phyloP scores from a whole-genome alignment of 352 stramenopile species.

The Phytophthora hibernalis region DNA sequence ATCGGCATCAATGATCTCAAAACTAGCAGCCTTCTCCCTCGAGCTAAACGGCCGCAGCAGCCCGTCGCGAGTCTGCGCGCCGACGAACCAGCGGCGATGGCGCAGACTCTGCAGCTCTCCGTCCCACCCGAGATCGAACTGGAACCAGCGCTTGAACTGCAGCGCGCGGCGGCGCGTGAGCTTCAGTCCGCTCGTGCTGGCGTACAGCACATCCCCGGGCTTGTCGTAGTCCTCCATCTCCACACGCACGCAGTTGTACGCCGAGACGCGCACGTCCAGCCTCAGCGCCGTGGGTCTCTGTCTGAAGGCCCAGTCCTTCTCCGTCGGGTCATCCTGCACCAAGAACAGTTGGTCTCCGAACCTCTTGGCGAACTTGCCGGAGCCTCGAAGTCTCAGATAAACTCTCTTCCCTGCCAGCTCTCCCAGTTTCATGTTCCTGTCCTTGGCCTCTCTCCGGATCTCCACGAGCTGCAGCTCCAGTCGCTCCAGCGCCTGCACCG shows the following conservation, averaged over 20 bases:
- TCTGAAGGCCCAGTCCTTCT: conserved; percentile 69
- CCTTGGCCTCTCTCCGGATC: conserved; percentile 39
- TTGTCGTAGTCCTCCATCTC: conserved; percentile 51
- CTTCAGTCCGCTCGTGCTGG: conserved; percentile 63
- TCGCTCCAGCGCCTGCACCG: conserved; percentile 33
- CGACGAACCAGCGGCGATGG: conserved; percentile 73
- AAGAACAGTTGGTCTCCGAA: conserved; percentile 60
- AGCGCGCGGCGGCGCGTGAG: conserved; percentile 48
- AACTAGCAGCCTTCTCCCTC: conserved; percentile 56
- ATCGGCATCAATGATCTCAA: conserved; percentile 72
- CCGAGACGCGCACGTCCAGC: conserved; percentile 41
- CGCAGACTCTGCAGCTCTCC: conserved; percentile 76
- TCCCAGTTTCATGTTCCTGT: conserved; percentile 45
- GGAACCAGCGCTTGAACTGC: conserved; percentile 70
- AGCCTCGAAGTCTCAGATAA: conserved; percentile 52
- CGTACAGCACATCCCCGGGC: conserved; percentile 51
- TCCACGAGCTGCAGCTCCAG: conserved; percentile 45
- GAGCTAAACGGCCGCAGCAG: conserved; percentile 69
- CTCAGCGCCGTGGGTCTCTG: conserved; percentile 64
- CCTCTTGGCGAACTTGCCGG: conserved; percentile 60
- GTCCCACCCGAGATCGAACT: conserved; percentile 73
- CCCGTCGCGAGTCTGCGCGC: conserved; percentile 69
- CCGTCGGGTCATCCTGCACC: conserved; percentile 64
- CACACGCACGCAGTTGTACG: conserved; percentile 69
- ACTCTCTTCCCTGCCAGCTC: conserved; percentile 54